A percentile compares a stretch with the other conserved stretches of the same genome.
phyloP scores from a whole-genome alignment of 768 basidiomycete genomes.

The Phlegmacium glaucopus region DNA sequence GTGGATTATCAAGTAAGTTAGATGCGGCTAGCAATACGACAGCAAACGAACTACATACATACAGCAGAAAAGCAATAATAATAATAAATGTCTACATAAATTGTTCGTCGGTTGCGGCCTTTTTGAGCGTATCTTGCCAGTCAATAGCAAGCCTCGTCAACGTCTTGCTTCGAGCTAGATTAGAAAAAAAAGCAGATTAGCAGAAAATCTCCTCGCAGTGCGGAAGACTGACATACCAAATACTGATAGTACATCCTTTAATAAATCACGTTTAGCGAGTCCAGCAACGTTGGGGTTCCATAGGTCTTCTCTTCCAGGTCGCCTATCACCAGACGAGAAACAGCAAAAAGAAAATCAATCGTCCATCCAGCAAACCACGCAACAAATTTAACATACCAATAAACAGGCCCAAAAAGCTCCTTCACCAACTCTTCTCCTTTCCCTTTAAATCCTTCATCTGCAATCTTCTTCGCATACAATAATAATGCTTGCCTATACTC shows the following conservation, averaged over 20 bases:
- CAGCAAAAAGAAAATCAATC: slow-evolving; percentile 6
- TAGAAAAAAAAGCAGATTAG: neutral
- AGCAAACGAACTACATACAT: too few relatives aligned
- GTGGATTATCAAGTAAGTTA: too few relatives aligned
- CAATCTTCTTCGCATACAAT: slow-evolving; percentile 79
- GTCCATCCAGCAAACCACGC: neutral
- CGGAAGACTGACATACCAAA: slow-evolving; percentile 51
- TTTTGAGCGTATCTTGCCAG: slow-evolving; percentile 81
- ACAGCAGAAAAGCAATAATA: too few relatives aligned
- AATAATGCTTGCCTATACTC: slow-evolving; percentile 81
- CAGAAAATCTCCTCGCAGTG: neutral
- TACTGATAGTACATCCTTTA: slow-evolving; percentile 73
- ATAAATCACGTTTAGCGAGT: slow-evolving; percentile 73
- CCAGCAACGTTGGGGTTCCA: slow-evolving; percentile 75
- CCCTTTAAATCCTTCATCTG: slow-evolving; percentile 82
- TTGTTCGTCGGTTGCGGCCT: slow-evolving; percentile 52
- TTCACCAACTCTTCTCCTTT: slow-evolving; percentile 91
- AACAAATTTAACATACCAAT: slow-evolving; percentile 58
- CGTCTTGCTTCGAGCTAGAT: slow-evolving; percentile 68
- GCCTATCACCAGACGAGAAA: slow-evolving; percentile 37
- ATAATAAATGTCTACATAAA: slow-evolving; percentile 1
- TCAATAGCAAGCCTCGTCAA: slow-evolving; percentile 71
- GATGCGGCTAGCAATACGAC: too few relatives aligned
- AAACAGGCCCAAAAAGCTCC: slow-evolving; percentile 88
- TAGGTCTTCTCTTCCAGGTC: slow-evolving; percentile 56